Conservation (phyloP, 1,284 basidiomycete genomes). For the Naganishia albida region DNA sequence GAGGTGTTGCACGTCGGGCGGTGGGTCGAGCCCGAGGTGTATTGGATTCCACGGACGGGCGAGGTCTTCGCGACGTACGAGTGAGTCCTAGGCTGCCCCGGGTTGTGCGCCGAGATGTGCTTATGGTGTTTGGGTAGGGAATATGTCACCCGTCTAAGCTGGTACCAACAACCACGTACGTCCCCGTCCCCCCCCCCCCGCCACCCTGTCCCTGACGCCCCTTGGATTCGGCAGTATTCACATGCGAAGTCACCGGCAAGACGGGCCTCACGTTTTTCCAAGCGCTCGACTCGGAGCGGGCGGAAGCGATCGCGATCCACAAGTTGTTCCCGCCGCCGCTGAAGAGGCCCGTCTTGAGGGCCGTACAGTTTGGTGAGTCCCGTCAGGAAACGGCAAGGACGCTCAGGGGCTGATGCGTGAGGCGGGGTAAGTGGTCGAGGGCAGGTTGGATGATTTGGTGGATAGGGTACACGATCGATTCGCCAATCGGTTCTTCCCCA, state of each 20-base stretch:
- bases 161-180: constrained; percentile 35
- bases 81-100: constrained; percentile 60
- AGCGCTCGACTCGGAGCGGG: constrained; percentile 84
- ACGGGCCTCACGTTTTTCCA: constrained; percentile 91
- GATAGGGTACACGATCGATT: constrained; percentile 93
- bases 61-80: constrained; percentile 95
- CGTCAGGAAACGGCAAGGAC: background rate
- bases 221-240: constrained; percentile 10
- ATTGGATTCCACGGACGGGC: constrained; percentile 74
- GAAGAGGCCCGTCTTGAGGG: constrained; percentile 83
- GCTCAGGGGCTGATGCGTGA: constrained; percentile 5
- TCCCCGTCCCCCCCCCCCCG: background rate
- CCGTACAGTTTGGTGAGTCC: constrained; percentile 91
- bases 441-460: constrained; percentile 88
- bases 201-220: too few species aligned
- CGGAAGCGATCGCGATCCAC: constrained; percentile 84
- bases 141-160: constrained; percentile 23
- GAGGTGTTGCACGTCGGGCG: background rate
- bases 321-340: constrained; percentile 87
- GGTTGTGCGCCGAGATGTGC: background rate
- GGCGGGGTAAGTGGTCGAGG: constrained; percentile 79
- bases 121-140: background rate
- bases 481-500: constrained; percentile 88
- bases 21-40: constrained; percentile 34
- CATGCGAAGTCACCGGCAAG: constrained; percentile 21